Base-by-base conservation (phyloP, 345 rosid species). In the Eucalyptus cloeziana region DNA sequence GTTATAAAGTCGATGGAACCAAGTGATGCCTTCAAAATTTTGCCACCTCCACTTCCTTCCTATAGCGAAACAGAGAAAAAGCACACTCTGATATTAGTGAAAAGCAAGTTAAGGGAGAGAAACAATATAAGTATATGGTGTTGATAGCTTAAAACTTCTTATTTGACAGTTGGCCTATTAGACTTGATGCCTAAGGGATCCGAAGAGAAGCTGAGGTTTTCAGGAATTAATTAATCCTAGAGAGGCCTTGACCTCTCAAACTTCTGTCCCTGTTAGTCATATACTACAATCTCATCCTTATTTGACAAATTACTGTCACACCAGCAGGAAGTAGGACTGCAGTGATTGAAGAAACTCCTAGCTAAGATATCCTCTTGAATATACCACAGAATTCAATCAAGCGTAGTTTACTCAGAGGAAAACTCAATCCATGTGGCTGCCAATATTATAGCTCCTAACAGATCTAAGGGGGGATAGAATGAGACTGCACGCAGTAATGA, bases 1-100 rank as follows among this genome's bases (percentile, higher is more conserved):
- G 99, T 94, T 71, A 98, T 94, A 89, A 98, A 98, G 86, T 98
- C 99, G 50, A 98, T 92, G 47, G 99, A 98, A 88, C 99, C 99
- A 91, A 98, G 98, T 52, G 98, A 95, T 47, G 99, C 99, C 92
- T 92, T 94, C 91, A 94, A 91, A 90, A 88, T 85, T 92, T 92
- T 95, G 88, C 89, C 88, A 79, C 86, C 93, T 93, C 91, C 94
- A 89, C 92, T 90, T 93, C 93, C 94, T 92, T 97, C 91, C 99
- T 96, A 92, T 89, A 91, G 90, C 79, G 91, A 92, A 87, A 88
- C 56, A 90, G 22, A 86, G 25, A 52, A 86, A 52, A 86, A 7
- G 54, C 62, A 86, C 62, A 56, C 9, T 19, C 83, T 40, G 47
- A 76, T 22, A 76, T 76, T 4, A 40, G 83, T 76, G 47, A 76